A percentile compares a stretch with the other conserved stretches of the same genome.
Conservation (phyloP, 2,329 filamentous ascomycete genomes). For the Purpureocillium lavendulum region DNA sequence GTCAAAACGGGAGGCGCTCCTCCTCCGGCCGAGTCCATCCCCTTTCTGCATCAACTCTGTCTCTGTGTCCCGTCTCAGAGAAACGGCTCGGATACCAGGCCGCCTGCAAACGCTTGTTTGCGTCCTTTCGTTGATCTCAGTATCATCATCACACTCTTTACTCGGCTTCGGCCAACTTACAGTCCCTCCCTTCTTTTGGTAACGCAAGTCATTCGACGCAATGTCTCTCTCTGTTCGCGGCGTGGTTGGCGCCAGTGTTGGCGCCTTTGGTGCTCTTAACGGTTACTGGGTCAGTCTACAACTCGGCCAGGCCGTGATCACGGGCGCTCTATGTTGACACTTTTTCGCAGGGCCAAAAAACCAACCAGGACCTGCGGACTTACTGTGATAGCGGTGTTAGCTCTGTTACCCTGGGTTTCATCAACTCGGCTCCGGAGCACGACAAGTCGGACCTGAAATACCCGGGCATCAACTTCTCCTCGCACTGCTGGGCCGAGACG, state of each 20-base stretch:
- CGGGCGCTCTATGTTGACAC: not conserved
- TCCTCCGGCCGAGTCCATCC: not conserved
- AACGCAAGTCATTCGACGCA: slow-evolving; percentile 8
- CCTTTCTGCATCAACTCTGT: slow-evolving; percentile 11
- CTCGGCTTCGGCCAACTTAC: slow-evolving; percentile 7
- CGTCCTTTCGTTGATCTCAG: slow-evolving; percentile 29
- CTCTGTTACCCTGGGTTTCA: slow-evolving; percentile 28
- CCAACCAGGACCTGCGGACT: slow-evolving; percentile 19
- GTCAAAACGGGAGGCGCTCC: slow-evolving; percentile 6
- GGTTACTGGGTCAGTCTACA: slow-evolving; percentile 29
- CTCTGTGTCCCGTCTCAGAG: slow-evolving; percentile 15
- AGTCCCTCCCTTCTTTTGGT: slow-evolving; percentile 16
- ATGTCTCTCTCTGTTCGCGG: slow-evolving; percentile 14
- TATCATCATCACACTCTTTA: slow-evolving; percentile 5
- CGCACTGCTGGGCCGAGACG: slow-evolving; percentile 23
- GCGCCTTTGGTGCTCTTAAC: slow-evolving; percentile 23
- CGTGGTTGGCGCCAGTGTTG: slow-evolving; percentile 6
- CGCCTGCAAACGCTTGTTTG: slow-evolving; percentile 27
- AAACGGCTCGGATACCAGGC: slow-evolving; percentile 18
- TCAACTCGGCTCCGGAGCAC: slow-evolving; percentile 29
- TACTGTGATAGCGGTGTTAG: slow-evolving; percentile 29
- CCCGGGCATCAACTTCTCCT: slow-evolving; percentile 30
- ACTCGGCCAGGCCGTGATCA: no score
- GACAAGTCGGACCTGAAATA: slow-evolving; percentile 16
- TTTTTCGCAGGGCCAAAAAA: slow-evolving; percentile 23